phyloP scores from a whole-genome alignment of 2,329 filamentous ascomycete genomes.

The Cladosporium phlei region DNA sequence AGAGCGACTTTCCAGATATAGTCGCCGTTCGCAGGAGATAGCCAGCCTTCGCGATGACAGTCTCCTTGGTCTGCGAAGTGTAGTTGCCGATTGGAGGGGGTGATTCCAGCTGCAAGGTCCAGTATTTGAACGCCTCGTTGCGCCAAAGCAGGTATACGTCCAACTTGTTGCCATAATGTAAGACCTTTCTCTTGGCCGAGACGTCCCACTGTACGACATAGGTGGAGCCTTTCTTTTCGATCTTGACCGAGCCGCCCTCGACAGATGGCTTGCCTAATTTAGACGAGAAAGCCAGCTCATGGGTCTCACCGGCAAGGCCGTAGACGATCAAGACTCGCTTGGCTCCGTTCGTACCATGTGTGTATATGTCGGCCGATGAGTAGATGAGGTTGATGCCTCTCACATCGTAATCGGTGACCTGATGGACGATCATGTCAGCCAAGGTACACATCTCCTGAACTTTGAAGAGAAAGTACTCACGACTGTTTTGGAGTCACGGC shows the following conservation, averaged over 20 bases:
- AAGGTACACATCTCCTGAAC: background rate
- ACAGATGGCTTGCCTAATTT: constrained; percentile 31
- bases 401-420: constrained; percentile 60
- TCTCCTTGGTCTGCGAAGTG: constrained; percentile 31
- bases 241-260: constrained; percentile 39
- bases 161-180: constrained; percentile 46
- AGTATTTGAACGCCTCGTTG: constrained; percentile 64
- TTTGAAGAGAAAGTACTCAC: constrained; percentile 33
- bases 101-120: constrained; percentile 52
- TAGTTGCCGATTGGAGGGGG: constrained; percentile 22
- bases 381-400: constrained; percentile 59
- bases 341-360: constrained; percentile 59
- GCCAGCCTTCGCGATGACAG: constrained; percentile 57
- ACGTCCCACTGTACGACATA: constrained; percentile 54
- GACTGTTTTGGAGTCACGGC: constrained; percentile 63
- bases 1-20: constrained; percentile 51
- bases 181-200: constrained; percentile 48
- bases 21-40: constrained; percentile 56
- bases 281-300: constrained; percentile 55
- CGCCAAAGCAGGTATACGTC: constrained; percentile 56
- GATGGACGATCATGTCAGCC: background rate
- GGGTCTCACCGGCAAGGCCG: constrained; percentile 56
- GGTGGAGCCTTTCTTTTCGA: constrained; percentile 36
- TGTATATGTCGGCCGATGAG: constrained; percentile 65
- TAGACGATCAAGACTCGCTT: constrained; percentile 62